Conservation (phyloP, 768 basidiomycete genomes). For the Pleurotus sapidus region DNA sequence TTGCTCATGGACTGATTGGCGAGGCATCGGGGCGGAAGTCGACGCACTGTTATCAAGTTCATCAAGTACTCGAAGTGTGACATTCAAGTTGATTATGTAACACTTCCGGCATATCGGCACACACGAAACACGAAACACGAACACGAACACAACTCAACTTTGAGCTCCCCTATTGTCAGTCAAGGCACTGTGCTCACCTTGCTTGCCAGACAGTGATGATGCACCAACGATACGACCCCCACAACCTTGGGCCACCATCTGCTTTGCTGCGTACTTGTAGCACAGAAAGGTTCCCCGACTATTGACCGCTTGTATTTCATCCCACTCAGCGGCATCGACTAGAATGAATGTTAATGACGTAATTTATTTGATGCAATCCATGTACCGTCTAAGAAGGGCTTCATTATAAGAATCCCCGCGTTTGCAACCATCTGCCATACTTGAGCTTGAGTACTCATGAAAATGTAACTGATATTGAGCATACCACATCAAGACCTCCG, state of each 20-base stretch:
- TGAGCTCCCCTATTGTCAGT: no score
- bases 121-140: no score
- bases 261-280: conserved; percentile 60
- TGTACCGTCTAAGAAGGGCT: conserved; percentile 18
- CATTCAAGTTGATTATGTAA: no score
- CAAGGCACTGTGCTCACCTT: conserved; percentile 12
- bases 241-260: conserved; percentile 53
- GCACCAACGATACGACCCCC: conserved; percentile 57
- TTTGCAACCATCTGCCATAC: conserved; percentile 29
- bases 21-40: no score
- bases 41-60: no score
- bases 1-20: no score
- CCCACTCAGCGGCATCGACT: conserved; percentile 31
- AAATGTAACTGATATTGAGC: conserved; percentile 2
- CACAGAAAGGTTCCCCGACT: conserved; percentile 57
- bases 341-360: not conserved
- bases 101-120: no score
- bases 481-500: no score
- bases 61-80: no score
- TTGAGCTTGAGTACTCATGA: not conserved
- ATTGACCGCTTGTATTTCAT: conserved; percentile 47
- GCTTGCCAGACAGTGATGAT: conserved; percentile 26
- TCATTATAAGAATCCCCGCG: conserved; percentile 20
- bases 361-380: not conserved
- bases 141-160: no score